Percentiles rank a stretch among this genome's conserved stretches.
phyloP scores from a whole-genome alignment of 1,284 basidiomycete genomes.

The Leccinum pachyderme region DNA sequence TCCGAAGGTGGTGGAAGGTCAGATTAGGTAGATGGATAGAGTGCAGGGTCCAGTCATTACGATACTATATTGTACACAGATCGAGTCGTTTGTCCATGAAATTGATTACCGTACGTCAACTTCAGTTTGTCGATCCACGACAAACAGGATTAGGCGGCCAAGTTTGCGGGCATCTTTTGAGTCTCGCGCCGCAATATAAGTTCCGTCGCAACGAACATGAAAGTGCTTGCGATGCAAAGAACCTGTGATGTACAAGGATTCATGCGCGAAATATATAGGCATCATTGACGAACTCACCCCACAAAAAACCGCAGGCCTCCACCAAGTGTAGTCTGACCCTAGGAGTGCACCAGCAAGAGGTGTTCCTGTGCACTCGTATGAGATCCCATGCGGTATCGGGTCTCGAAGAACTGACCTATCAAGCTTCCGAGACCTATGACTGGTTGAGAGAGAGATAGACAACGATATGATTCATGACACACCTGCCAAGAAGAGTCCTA shows the following conservation, averaged over 20 bases:
- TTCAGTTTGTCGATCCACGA: background rate
- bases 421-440: conserved; percentile 25
- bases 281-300: conserved; percentile 19
- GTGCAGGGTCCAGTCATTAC: background rate
- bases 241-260: conserved; percentile 10
- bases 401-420: conserved; percentile 16
- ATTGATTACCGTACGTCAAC: background rate
- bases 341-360: conserved; percentile 29
- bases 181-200: background rate
- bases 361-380: conserved; percentile 14
- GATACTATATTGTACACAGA: background rate
- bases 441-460: background rate
- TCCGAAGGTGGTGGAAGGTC: background rate
- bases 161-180: background rate
- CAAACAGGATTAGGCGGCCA: background rate
- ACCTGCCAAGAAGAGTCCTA: conserved; percentile 28
- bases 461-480: background rate
- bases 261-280: background rate
- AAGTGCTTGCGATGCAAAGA: conserved; percentile 9
- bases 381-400: background rate
- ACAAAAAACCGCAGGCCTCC: conserved; percentile 27
- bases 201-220: conserved; percentile 10
- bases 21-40: background rate
- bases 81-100: background rate
- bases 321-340: conserved; percentile 25